Conservation (phyloP, 2,329 filamentous ascomycete genomes). For the Rhynchosporium graminicola region DNA sequence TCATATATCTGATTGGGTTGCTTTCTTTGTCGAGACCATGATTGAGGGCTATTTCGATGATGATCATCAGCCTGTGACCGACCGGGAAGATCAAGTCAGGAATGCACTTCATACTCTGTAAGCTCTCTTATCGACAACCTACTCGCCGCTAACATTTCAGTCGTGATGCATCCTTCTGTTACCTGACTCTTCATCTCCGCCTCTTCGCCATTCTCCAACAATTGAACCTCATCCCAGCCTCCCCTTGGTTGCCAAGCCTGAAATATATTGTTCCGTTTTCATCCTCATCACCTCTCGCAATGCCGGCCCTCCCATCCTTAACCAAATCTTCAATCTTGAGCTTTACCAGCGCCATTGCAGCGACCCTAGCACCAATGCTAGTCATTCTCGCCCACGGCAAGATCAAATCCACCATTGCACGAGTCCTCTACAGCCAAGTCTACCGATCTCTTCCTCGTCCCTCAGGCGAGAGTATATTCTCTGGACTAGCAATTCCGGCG, state of each 20-base stretch:
- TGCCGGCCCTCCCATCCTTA: slow-evolving; percentile 24
- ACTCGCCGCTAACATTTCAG: slow-evolving; percentile 30
- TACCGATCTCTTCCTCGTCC: slow-evolving; percentile 38
- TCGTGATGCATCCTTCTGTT: slow-evolving; percentile 30
- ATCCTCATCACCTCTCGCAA: slow-evolving; percentile 33
- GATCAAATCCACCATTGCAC: slow-evolving; percentile 31
- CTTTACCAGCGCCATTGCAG: slow-evolving; percentile 26
- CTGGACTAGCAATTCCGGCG: slow-evolving; percentile 24
- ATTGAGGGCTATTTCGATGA: slow-evolving; percentile 31
- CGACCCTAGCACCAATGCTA: slow-evolving; percentile 34
- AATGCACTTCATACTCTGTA: slow-evolving; percentile 21
- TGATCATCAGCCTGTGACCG: slow-evolving; percentile 20
- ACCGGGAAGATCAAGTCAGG: not conserved
- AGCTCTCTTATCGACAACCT: slow-evolving; percentile 8
- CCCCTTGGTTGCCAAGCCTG: slow-evolving; percentile 30
- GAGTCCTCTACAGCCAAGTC: slow-evolving; percentile 36
- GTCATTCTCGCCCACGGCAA: slow-evolving; percentile 32
- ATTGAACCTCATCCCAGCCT: slow-evolving; percentile 35
- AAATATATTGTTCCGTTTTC: slow-evolving; percentile 38
- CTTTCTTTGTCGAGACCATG: slow-evolving; percentile 30
- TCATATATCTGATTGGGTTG: slow-evolving; percentile 35
- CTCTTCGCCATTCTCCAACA: slow-evolving; percentile 41
- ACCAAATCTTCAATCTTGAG: slow-evolving; percentile 22
- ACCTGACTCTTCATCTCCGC: slow-evolving; percentile 36
- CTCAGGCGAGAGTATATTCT: slow-evolving; percentile 36